Percentiles rank a stretch among this genome's conserved stretches.
Evolutionary conservation across 176 grass and related monocot species (phyloP).

Genomic region (Ensete glaucum): DNA sequence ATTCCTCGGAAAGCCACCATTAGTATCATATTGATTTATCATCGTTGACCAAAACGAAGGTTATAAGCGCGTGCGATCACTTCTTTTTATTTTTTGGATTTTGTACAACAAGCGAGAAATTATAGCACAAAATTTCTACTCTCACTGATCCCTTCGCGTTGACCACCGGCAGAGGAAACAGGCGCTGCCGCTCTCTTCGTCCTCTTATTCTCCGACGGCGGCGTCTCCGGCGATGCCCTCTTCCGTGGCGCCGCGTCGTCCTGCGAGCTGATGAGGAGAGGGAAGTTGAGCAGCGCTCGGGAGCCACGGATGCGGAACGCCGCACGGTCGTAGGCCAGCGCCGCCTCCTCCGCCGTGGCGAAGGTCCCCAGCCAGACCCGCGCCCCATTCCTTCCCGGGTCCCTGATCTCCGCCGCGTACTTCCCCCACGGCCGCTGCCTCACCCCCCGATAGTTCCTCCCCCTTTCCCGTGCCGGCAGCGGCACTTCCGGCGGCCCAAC

Average conservation of each 20-base stretch:
- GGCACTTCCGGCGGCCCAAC: slow-evolving; percentile 27
- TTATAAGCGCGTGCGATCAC: too few relatives aligned
- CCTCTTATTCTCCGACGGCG: slow-evolving; percentile 21
- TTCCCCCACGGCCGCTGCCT: slow-evolving; percentile 84
- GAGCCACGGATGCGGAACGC: slow-evolving; percentile 92
- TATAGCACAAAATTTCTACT: too few relatives aligned
- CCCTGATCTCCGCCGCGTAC: slow-evolving; percentile 95
- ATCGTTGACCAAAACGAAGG: too few relatives aligned
- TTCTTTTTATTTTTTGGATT: too few relatives aligned
- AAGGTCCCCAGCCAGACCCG: slow-evolving; percentile 92
- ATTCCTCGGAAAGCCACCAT: too few relatives aligned
- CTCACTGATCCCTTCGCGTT: too few relatives aligned
- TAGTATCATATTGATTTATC: too few relatives aligned
- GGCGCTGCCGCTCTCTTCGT: slow-evolving; percentile 40
- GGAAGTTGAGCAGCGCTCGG: slow-evolving; percentile 92
- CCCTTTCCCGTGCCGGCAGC: slow-evolving; percentile 12
- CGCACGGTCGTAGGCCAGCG: slow-evolving; percentile 71
- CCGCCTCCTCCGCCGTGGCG: slow-evolving; percentile 88
- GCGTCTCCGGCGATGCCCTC: slow-evolving; percentile 8
- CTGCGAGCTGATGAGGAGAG: slow-evolving; percentile 65
- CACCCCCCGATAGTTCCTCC: slow-evolving; percentile 80
- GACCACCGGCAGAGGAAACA: too few relatives aligned
- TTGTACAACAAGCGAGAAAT: too few relatives aligned
- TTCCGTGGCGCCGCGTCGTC: slow-evolving; percentile 13
- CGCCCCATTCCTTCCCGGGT: slow-evolving; percentile 86